phyloP scores from a whole-genome alignment of 495 filamentous ascomycete genomes.

The Hypomontagnella submonticulosa region DNA sequence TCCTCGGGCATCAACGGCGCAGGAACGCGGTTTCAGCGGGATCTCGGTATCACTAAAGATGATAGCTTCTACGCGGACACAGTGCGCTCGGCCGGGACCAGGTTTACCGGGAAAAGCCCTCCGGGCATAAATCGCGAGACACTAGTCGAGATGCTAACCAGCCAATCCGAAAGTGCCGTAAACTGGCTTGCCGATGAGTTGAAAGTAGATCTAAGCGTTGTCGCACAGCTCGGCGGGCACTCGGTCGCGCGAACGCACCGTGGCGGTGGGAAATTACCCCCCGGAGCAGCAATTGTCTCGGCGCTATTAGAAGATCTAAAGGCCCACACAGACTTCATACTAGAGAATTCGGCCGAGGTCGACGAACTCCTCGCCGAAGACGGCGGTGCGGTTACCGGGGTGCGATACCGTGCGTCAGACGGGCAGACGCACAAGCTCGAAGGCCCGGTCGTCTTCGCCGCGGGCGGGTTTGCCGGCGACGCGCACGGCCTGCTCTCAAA shows the following conservation, averaged over 20 bases:
- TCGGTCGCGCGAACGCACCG: constrained; percentile 65
- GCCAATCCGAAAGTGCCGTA: constrained; percentile 55
- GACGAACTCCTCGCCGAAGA: constrained; percentile 54
- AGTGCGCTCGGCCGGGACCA: constrained; percentile 57
- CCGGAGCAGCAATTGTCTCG: constrained; percentile 64
- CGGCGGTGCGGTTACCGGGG: constrained; percentile 46
- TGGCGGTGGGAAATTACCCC: constrained; percentile 60
- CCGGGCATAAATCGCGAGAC: constrained; percentile 48
- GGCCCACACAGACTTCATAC: constrained; percentile 54
- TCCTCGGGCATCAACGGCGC: constrained; percentile 72
- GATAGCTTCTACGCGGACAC: constrained; percentile 64
- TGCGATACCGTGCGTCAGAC: constrained; percentile 45
- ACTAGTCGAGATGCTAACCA: constrained; percentile 57
- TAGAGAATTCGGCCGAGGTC: constrained; percentile 58
- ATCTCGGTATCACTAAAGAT: constrained; percentile 39
- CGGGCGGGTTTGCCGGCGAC: constrained; percentile 70
- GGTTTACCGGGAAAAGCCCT: constrained; percentile 33
- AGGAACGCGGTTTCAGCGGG: constrained; percentile 62
- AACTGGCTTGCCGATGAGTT: constrained; percentile 62
- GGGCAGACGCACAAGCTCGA: constrained; percentile 45
- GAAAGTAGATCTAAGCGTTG: constrained; percentile 65
- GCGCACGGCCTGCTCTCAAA: constrained; percentile 61
- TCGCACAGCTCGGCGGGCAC: constrained; percentile 66
- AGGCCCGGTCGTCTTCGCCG: constrained; percentile 67
- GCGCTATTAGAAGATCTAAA: constrained; percentile 59